Conservation (phyloP, 73 alveolate species). For the Paramecium caudatum region DNA sequence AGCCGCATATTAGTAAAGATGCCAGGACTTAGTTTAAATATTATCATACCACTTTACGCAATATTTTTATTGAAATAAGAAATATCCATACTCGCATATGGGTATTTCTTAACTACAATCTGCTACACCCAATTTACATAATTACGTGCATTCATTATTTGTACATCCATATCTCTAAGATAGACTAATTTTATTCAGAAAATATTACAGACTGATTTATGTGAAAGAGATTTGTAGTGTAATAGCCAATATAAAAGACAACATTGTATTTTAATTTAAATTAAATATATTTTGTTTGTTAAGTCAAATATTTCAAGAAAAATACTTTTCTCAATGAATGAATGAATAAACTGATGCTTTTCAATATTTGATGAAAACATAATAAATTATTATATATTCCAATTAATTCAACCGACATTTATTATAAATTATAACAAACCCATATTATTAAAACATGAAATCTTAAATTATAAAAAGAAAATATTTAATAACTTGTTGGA, state of each 20-base stretch:
- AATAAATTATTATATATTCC: too few relatives aligned
- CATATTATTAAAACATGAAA: background rate
- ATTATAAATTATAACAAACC: conserved; percentile 29
- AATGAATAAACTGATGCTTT: too few relatives aligned
- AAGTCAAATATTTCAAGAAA: too few relatives aligned
- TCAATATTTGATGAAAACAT: too few relatives aligned
- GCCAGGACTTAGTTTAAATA: background rate
- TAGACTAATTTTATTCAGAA: too few relatives aligned
- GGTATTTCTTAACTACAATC: conserved; percentile 1
- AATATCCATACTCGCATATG: conserved; percentile 49
- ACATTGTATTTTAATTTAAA: too few relatives aligned
- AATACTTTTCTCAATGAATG: too few relatives aligned
- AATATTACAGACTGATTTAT: too few relatives aligned
- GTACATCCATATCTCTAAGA: conserved; percentile 7
- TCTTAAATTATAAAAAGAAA: background rate
- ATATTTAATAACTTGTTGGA: background rate
- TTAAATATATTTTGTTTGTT: too few relatives aligned
- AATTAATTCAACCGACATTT: too few relatives aligned
- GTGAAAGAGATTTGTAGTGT: too few relatives aligned
- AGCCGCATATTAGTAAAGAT: background rate
- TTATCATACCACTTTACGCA: conserved; percentile 6
- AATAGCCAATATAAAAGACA: too few relatives aligned
- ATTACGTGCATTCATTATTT: background rate
- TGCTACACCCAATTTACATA: conserved; percentile 32
- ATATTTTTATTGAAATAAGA: conserved; percentile 42